Base-by-base conservation (phyloP, 257 asterid species). In the Solanum ossicruentum region DNA sequence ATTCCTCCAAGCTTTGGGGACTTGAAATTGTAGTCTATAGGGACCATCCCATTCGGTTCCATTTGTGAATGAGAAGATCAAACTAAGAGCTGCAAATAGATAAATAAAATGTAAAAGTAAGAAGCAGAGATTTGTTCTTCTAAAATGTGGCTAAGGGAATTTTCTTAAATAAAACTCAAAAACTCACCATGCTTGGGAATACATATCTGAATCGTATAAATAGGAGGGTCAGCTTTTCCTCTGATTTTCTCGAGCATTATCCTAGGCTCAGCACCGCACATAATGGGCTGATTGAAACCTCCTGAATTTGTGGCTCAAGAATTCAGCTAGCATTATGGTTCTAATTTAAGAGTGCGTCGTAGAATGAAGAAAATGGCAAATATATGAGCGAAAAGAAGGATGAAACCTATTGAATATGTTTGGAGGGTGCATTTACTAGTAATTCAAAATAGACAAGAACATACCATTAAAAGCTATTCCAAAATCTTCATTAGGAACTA, bases 261-360 rank as follows among this genome's bases (percentile, higher is more conserved):
- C 89, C 99, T 88, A 21, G 99, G 98, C 89, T 95, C 98, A 51
- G 95, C 94, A 58, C 98, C 98, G 84, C 99, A 95, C 99, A 94
- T 95, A 82, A 95, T 95, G 1, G 98, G 99, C 90, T 95, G 99
- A 84, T 95, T 95, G 88, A 95, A 95, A 56, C 99, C 99, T 71
- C 97, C 98, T 95, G 89, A 86, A 84, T 21, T 56, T 5, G 65
- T 0, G 18, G 18, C 67, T 85, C 83, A 81, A 65, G 60, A 51
- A 28, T 57, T 73, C 52, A 63, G 36, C 36, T 32, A 32, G 60
- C 83, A 71, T 49, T 75, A 20, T 49, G 15, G 20, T 75, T 47
- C 41, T 47, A 73, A 72, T 43, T 72, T 72, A 45, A 72, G 21
- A 45, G 81, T 12, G 12, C 0, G 1, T 21, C 7, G 58, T 41